Evolutionary conservation across 495 filamentous ascomycete genomes (phyloP).

Genomic region (Jackrogersella minutella): DNA sequence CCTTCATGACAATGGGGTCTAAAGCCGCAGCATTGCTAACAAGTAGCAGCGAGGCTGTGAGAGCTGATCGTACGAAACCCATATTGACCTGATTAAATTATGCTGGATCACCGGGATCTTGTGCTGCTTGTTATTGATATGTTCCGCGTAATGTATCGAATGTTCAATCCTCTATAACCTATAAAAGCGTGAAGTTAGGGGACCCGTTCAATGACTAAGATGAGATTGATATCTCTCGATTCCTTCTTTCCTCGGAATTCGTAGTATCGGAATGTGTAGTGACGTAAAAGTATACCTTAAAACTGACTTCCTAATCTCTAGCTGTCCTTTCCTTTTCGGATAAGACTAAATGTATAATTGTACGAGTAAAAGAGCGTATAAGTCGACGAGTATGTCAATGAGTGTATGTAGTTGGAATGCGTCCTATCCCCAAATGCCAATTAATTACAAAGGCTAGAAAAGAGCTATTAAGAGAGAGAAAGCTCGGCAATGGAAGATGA

Average conservation of each 20-base stretch:
- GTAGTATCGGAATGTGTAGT: conserved; percentile 8
- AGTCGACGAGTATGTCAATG: conserved; percentile 43
- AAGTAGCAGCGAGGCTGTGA: conserved; percentile 54
- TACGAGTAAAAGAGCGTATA: conserved; percentile 27
- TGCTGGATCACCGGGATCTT: conserved; percentile 29
- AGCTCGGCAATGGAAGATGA: conserved; percentile 19
- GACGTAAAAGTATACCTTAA: conserved; percentile 3
- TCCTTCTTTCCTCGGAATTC: neutral
- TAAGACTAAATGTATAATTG: conserved; percentile 13
- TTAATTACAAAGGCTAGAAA: conserved; percentile 38
- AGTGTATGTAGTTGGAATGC: conserved; percentile 50
- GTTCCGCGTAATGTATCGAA: neutral
- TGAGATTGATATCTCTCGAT: no score
- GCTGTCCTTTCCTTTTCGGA: neutral
- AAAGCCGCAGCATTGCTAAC: conserved; percentile 62
- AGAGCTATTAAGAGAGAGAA: conserved; percentile 28
- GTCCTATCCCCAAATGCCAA: conserved; percentile 35
- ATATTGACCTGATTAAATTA: conserved; percentile 43
- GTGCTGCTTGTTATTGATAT: conserved; percentile 13
- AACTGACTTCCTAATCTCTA: neutral
- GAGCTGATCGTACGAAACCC: conserved; percentile 53
- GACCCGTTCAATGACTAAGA: no score
- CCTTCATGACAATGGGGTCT: conserved; percentile 77
- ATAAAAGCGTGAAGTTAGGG: no score
- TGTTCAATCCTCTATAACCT: no score